phyloP scores from a whole-genome alignment of 2,329 filamentous ascomycete genomes.

The Diaporthe humulicola region DNA sequence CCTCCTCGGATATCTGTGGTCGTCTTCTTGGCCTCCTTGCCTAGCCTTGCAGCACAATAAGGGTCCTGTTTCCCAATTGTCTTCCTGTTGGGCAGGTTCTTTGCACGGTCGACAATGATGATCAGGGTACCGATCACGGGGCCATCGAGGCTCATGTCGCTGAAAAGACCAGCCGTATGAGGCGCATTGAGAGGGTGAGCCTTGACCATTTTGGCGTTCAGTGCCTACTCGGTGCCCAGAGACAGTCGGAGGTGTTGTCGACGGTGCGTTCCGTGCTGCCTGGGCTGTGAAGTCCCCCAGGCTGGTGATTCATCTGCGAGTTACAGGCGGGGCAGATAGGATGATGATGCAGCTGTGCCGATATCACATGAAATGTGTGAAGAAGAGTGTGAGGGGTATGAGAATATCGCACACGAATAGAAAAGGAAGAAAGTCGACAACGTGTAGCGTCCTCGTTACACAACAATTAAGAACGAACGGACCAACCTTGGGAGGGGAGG shows the following conservation, averaged over 20 bases:
- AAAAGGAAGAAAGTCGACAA: not conserved
- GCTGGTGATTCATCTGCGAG: constrained; percentile 3
- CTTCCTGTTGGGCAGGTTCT: constrained; percentile 96
- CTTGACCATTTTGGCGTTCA: constrained; percentile 62
- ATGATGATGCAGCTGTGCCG: not conserved
- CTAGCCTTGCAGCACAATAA: constrained; percentile 92
- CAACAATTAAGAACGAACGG: constrained; percentile 8
- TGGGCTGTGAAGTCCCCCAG: constrained; percentile 17
- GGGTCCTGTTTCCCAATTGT: constrained; percentile 99
- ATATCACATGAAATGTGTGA: not conserved
- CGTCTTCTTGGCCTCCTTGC: constrained; percentile 98
- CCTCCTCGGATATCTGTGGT: constrained; percentile 93
- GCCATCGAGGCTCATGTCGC: constrained; percentile 93
- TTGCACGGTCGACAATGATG: constrained; percentile 91
- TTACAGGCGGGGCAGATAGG: not conserved
- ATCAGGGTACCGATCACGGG: constrained; percentile 95
- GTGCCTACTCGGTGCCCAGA: constrained; percentile 8
- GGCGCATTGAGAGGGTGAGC: constrained; percentile 70
- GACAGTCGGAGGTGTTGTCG: constrained; percentile 7
- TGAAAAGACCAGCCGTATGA: constrained; percentile 93
- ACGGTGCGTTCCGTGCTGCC: constrained; percentile 25
- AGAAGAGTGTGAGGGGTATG: not conserved
- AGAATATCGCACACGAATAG: not conserved
- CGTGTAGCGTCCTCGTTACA: constrained; percentile 11
- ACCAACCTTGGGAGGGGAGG: constrained; percentile 5